Conservation (phyloP, 2,329 filamentous ascomycete species). For the Cercospora brassicicola region DNA sequence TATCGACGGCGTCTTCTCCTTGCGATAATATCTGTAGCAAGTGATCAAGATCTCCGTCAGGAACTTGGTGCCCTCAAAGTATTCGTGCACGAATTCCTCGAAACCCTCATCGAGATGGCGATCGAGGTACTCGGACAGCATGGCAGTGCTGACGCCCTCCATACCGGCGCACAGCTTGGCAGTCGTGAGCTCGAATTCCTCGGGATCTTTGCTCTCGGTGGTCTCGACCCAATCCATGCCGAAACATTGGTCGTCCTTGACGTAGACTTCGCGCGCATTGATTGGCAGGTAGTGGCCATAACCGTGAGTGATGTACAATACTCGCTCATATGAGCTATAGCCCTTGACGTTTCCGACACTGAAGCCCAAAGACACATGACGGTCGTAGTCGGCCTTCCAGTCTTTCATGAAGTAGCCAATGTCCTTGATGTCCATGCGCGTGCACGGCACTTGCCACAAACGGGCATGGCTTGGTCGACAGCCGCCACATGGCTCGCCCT, state of each 20-base stretch:
- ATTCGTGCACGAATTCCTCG: conserved; percentile 90
- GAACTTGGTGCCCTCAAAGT: conserved; percentile 94
- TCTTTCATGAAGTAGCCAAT: conserved; percentile 99
- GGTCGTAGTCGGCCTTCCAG: conserved; percentile 95
- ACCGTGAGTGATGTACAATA: conserved; percentile 92
- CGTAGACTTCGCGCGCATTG: conserved; percentile 89
- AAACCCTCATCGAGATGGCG: conserved; percentile 91
- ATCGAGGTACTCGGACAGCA: conserved; percentile 88
- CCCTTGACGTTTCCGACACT: conserved; percentile 96
- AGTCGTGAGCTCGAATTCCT: conserved; percentile 81
- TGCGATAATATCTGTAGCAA: conserved; percentile 86
- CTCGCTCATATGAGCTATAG: conserved; percentile 61
- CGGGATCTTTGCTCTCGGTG: conserved; percentile 63
- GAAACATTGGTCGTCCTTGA: conserved; percentile 89
- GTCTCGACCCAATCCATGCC: conserved; percentile 91
- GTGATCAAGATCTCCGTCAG: conserved; percentile 96
- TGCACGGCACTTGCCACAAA: conserved; percentile 96
- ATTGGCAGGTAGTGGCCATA: conserved; percentile 92
- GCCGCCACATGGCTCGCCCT: conserved; percentile 91
- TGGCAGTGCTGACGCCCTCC: conserved; percentile 77
- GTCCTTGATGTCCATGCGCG: conserved; percentile 97
- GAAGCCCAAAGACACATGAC: conserved; percentile 81
- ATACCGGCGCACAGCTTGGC: conserved; percentile 85
- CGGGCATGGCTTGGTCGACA: conserved; percentile 94
- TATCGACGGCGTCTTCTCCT: conserved; percentile 83